Conservation (phyloP, 2,329 filamentous ascomycete species). For the Cladosporium velox region DNA sequence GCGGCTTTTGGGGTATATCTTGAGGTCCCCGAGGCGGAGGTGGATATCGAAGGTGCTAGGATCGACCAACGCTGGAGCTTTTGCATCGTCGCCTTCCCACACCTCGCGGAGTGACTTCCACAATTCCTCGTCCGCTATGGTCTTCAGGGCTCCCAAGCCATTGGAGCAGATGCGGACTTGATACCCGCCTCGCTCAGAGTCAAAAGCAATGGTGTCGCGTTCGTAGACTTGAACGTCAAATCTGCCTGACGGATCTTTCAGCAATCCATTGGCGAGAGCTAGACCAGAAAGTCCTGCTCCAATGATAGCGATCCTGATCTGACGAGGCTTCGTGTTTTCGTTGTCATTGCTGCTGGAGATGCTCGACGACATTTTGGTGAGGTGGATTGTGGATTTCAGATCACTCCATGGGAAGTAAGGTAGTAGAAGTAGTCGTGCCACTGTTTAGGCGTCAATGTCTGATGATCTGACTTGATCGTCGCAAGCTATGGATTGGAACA, state of each 20-base stretch:
- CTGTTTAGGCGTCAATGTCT: neutral
- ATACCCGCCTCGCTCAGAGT: neutral
- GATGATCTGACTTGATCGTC: neutral
- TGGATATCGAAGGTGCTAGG: neutral
- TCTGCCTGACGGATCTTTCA: neutral
- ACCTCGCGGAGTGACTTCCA: neutral
- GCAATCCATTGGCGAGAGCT: neutral
- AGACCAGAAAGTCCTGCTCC: neutral
- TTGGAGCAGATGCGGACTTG: neutral
- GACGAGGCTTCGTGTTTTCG: neutral
- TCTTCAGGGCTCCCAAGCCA: neutral
- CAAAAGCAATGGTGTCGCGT: neutral
- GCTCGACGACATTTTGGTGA: neutral
- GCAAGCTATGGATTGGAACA: neutral
- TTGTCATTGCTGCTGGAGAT: neutral
- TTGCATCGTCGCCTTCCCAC: neutral
- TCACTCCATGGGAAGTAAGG: neutral
- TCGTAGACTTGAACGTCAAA: neutral
- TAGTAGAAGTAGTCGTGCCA: neutral
- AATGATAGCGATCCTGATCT: neutral
- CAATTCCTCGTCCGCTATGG: neutral
- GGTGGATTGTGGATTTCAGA: neutral
- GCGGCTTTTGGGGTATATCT: neutral
- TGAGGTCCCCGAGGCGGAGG: neutral
- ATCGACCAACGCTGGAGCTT: neutral